Evolutionary conservation across 495 filamentous ascomycete species (phyloP).

Genomic region (Parathielavia appendiculata): DNA sequence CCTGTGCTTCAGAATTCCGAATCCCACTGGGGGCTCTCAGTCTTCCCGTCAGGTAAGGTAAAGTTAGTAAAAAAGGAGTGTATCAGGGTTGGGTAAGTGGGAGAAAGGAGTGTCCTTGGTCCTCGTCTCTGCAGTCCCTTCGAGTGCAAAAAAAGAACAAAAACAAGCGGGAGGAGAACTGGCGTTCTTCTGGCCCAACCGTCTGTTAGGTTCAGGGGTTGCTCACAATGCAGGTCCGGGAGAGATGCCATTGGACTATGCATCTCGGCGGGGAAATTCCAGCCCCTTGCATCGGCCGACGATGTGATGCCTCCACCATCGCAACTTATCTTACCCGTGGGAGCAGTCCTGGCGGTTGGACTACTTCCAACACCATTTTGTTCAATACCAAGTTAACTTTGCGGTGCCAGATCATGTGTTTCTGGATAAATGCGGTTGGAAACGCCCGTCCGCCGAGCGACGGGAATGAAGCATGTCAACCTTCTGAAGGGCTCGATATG

Average conservation of each 20-base stretch:
- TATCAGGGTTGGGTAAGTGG: conserved; percentile 1
- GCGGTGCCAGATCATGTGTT: not conserved
- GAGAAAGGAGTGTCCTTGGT: conserved; percentile 22
- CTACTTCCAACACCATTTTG: too few relatives aligned
- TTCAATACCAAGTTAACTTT: not conserved
- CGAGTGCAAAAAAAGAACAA: conserved; percentile 1
- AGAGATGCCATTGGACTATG: conserved; percentile 24
- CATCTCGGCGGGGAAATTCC: conserved; percentile 10
- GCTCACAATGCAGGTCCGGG: conserved; percentile 10
- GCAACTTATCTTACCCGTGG: too few relatives aligned
- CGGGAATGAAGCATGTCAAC: too few relatives aligned
- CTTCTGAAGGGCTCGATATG: too few relatives aligned
- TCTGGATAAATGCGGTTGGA: too few relatives aligned
- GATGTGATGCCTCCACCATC: not conserved
- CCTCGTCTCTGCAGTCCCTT: not conserved
- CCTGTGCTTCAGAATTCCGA: conserved; percentile 15
- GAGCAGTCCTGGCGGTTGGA: too few relatives aligned
- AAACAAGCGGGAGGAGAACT: conserved; percentile 8
- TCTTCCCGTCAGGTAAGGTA: too few relatives aligned
- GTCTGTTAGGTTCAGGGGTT: conserved; percentile 29
- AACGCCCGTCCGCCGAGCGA: too few relatives aligned
- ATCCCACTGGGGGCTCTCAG: too few relatives aligned
- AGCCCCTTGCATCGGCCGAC: conserved; percentile 5
- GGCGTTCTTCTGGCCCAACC: conserved; percentile 5
- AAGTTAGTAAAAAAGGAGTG: conserved; percentile 19